Conservation (phyloP, 2,329 filamentous ascomycete species). For the Coniella vitis region DNA sequence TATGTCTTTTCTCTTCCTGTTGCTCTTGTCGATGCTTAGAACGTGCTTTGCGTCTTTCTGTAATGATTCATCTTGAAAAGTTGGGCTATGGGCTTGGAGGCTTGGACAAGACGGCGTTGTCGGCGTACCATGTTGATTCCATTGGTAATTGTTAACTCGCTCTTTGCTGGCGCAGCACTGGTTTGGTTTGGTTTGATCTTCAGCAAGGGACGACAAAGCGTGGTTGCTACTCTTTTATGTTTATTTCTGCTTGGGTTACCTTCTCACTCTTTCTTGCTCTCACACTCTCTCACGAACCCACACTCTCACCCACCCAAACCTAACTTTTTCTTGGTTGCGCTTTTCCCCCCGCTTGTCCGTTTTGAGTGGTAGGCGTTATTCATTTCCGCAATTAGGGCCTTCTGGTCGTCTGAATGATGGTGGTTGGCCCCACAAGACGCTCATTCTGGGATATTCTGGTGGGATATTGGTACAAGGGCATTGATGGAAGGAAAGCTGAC, state of each 20-base stretch:
- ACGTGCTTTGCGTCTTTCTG: background rate
- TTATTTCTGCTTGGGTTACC: background rate
- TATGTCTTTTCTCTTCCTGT: background rate
- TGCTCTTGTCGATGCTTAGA: background rate
- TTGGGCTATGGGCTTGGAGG: background rate
- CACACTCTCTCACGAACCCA: background rate
- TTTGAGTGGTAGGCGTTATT: no score
- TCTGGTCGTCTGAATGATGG: no score
- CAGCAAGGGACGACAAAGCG: conserved; percentile 5
- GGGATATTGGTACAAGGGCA: no score
- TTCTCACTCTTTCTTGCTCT: background rate
- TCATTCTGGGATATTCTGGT: no score
- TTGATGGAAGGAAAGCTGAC: no score
- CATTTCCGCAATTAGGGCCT: no score
- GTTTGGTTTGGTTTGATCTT: background rate
- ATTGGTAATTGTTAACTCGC: background rate
- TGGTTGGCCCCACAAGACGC: no score
- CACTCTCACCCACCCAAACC: no score
- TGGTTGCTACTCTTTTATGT: background rate
- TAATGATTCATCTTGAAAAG: conserved; percentile 6
- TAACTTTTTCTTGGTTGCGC: no score
- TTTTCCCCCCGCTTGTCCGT: no score
- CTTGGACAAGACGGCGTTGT: conserved; percentile 4
- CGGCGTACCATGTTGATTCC: background rate
- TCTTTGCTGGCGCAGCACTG: conserved; percentile 7